phyloP scores from a whole-genome alignment of 371 early-diverging fungal species.

The Mortierella sp. region DNA sequence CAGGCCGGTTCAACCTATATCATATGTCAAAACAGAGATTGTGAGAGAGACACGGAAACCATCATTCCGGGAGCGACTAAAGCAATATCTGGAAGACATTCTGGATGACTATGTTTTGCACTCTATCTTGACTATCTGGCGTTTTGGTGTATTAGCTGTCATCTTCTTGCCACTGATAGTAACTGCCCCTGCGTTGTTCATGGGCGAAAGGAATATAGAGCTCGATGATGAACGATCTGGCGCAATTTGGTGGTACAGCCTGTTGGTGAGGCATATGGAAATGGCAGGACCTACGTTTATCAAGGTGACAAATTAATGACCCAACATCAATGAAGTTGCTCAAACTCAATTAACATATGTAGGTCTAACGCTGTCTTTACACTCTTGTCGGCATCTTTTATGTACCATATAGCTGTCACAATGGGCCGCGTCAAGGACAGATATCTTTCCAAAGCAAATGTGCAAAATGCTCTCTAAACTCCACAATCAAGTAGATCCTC shows the following conservation, averaged over 20 bases:
- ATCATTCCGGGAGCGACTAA: conserved; percentile 36
- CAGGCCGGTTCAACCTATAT: conserved; percentile 19
- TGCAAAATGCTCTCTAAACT: conserved; percentile 83
- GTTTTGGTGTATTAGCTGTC: conserved; percentile 69
- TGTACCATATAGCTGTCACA: conserved; percentile 85
- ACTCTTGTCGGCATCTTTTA: no score
- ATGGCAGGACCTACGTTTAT: conserved; percentile 94
- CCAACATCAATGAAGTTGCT: background rate
- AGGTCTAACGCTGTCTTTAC: background rate
- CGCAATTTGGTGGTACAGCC: conserved; percentile 87
- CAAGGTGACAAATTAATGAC: conserved; percentile 66
- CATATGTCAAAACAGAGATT: conserved; percentile 39
- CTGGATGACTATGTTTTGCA: conserved; percentile 68
- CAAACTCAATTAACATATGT: background rate
- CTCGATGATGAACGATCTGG: conserved; percentile 69
- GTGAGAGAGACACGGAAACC: conserved; percentile 19
- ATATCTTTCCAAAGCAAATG: conserved; percentile 87
- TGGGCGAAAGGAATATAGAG: conserved; percentile 64
- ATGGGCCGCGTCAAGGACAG: conserved; percentile 95
- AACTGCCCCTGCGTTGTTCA: conserved; percentile 64
- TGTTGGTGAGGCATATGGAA: conserved; percentile 84
- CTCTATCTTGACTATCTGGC: conserved; percentile 66
- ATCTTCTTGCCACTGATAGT: conserved; percentile 77
- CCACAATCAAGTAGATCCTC: conserved; percentile 86
- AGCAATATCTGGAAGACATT: conserved; percentile 46